Evolutionary conservation across 148 eudicot genomes (phyloP), one percentile per base, ranked within the genome.

Genomic region (Rhododendron mucronatum): DNA sequence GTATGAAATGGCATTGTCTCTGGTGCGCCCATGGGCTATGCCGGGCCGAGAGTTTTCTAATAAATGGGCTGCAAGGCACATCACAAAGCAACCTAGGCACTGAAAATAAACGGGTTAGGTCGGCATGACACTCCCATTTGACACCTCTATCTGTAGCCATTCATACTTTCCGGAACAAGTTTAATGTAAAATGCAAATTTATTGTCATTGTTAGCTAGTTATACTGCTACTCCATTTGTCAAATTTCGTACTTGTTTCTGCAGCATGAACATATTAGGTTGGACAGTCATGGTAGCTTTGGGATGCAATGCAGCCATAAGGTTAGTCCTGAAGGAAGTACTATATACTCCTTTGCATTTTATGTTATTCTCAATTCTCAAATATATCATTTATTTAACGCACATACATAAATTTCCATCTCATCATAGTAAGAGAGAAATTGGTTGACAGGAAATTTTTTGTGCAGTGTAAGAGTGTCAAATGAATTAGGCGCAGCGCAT

Each of bases 381-480:
- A 18, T 9, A 18, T 18, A 37, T 16, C 10, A 9, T 74, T 33
- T 16, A 16, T 35, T 74, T 8, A 21, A 2, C n/a, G n/a, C n/a
- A n/a, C 18, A 7, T 6, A 74, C 41, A 39, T 28, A 45, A 82
- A 61, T 13, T 80, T 80, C 63, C 41, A 26, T 4, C 37, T 59
- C 5, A 18, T 1, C 9, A 47, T 9, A 14, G 65, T 16, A 28
- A 10, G 73, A 65, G 73, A n/a, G 73, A n/a, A 71, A 71, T 30
- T 71, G 39, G 33, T 71, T 44, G 33, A 9, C 23, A 7, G 6
- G 4, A 0, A n/a, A 4, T 13, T 1, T 81, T 30, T 33, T 10
- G 26, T 84, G 85, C 90, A 92, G 94, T 63, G 91, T 92, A 76
- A 85, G 94, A 84, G 93, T 92, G 80, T 88, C 93, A 53, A 91